A percentile compares a stretch with the other conserved stretches of the same genome.
These are phyloP conservation scores for Zymoseptoria ardabiliae DNA, from an alignment of 2,329 filamentous ascomycete genomes.

Conservation along the genomic window DNA sequence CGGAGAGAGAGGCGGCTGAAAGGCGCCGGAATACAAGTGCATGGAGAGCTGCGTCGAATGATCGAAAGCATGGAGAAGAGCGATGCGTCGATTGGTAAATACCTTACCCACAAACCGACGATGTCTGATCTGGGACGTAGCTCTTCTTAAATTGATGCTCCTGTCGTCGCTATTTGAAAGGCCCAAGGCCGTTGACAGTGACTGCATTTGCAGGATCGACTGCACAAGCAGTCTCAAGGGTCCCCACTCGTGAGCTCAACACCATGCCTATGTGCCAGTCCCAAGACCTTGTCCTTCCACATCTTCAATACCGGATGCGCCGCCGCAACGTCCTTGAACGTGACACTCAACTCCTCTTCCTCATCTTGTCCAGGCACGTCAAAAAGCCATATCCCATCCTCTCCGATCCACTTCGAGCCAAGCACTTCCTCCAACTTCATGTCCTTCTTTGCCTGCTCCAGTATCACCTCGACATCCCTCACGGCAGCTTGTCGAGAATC, in stretches of 20 bases:
- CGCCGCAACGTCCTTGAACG: constrained; percentile 57
- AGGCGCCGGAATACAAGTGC: not conserved
- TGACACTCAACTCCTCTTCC: constrained; percentile 31
- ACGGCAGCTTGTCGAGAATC: not conserved
- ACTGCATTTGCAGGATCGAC: too few relatives aligned
- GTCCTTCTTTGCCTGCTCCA: constrained; percentile 32
- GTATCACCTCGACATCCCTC: constrained; percentile 19
- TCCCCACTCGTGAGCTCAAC: not conserved
- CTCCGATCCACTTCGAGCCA: constrained; percentile 56
- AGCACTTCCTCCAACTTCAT: constrained; percentile 54
- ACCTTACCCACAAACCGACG: not conserved
- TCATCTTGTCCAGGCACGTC: constrained; percentile 33
- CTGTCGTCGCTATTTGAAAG: too few relatives aligned
- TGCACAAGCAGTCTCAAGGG: too few relatives aligned
- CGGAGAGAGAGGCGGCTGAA: too few relatives aligned
- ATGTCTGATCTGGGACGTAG: not conserved
- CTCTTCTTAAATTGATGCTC: not conserved
- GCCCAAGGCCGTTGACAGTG: too few relatives aligned
- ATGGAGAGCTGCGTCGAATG: not conserved
- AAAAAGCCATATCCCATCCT: constrained; percentile 67
- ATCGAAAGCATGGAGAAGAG: too few relatives aligned
- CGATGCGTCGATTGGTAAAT: not conserved
- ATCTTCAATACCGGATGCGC: constrained; percentile 60
- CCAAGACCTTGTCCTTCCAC: constrained; percentile 44
- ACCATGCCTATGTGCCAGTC: constrained; percentile 3